These are phyloP conservation scores for Gracilaria vermiculophylla DNA, from an alignment of 23 red algal genomes.

Conservation along the genomic window DNA sequence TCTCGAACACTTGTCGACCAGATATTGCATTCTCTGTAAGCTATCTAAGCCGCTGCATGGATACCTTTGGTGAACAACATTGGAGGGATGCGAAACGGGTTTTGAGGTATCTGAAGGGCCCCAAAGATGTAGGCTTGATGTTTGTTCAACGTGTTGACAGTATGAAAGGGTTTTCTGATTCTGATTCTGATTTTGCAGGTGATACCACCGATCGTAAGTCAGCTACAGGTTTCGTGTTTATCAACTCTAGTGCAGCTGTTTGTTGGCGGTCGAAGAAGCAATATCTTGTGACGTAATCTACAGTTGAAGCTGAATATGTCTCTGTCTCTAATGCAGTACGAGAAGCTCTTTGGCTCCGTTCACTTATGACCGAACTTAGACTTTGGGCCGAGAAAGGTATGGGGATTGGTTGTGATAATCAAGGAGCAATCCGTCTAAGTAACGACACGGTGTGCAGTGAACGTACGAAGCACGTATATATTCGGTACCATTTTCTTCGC, in stretches of 20 bases:
- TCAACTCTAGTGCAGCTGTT: not conserved
- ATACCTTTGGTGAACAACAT: not conserved
- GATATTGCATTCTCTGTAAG: constrained; percentile 43
- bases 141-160: too few relatives aligned
- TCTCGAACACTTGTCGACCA: constrained; percentile 29
- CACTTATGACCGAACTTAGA: too few relatives aligned
- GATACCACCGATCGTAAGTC: constrained; percentile 23
- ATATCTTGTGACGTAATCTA: constrained; percentile 9
- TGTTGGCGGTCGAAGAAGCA: constrained; percentile 39
- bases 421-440: not conserved
- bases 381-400: too few relatives aligned
- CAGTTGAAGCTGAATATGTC: constrained; percentile 31
- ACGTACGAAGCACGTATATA: constrained; percentile 29
- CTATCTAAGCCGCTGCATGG: constrained; percentile 39
- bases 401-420: constrained; percentile 23
- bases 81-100: constrained; percentile 47
- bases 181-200: constrained; percentile 6
- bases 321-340: constrained; percentile 3
- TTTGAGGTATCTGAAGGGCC: constrained; percentile 24
- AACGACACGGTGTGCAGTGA: constrained; percentile 21
- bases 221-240: constrained; percentile 22
- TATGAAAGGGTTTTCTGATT: not conserved
- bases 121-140: constrained; percentile 2
- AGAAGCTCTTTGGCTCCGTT: constrained; percentile 27
- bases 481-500: constrained; percentile 23